Conservation (phyloP, 208 protist species). For the Baffinella frigidus region DNA sequence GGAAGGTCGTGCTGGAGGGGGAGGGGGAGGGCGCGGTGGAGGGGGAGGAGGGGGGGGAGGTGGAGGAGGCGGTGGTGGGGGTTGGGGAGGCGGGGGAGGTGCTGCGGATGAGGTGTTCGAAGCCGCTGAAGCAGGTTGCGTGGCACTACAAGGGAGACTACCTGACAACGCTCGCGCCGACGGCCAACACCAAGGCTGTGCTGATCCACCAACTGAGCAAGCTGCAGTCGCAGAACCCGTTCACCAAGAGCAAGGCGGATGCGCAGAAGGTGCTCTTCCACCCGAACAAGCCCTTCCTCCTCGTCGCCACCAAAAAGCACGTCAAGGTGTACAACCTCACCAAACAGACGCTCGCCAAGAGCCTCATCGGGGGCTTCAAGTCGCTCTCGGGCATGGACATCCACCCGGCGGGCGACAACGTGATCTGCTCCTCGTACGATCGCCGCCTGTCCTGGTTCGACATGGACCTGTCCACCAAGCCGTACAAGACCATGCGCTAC, state of each 20-base stretch:
- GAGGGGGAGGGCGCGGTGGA: not conserved
- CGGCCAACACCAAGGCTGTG: conserved; percentile 70
- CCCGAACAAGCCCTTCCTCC: conserved; percentile 96
- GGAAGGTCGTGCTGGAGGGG: not conserved
- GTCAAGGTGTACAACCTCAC: conserved; percentile 92
- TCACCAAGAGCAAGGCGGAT: conserved; percentile 67
- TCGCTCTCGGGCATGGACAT: conserved; percentile 85
- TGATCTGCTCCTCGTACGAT: not conserved
- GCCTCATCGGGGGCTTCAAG: conserved; percentile 73
- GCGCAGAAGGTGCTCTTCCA: conserved; percentile 85
- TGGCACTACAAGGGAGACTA: conserved; percentile 48
- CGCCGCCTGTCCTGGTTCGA: conserved; percentile 92
- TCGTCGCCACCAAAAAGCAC: conserved; percentile 82
- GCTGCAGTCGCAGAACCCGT: conserved; percentile 71
- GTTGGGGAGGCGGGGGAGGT: not conserved
- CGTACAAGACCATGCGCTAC: conserved; percentile 88
- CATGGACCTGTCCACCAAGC: conserved; percentile 90
- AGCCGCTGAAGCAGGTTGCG: not conserved
- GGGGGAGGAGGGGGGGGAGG: not conserved
- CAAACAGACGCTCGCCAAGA: conserved; percentile 83
- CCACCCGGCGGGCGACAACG: conserved; percentile 78
- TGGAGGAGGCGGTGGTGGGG: not conserved
- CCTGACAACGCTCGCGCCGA: conserved; percentile 69
- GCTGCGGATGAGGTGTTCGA: not conserved
- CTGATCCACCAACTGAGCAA: conserved; percentile 78